Evolutionary conservation across 768 basidiomycete species (phyloP).

Genomic region (Pleurotus ostreatus): DNA sequence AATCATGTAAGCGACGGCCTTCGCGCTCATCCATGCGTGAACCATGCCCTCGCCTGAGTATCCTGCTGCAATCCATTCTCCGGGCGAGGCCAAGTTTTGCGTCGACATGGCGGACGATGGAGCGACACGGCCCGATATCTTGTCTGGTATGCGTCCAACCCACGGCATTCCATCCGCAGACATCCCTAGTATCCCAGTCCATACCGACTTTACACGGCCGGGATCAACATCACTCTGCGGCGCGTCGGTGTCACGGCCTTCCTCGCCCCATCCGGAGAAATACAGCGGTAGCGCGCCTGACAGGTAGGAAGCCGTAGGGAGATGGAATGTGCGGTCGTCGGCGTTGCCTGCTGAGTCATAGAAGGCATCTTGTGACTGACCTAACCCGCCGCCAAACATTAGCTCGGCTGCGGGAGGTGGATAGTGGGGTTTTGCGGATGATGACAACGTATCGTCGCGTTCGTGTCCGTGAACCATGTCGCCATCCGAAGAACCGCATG

Average conservation of each 20-base stretch:
- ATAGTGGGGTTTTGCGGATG: not conserved
- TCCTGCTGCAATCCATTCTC: slow-evolving; percentile 72
- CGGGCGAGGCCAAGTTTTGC: slow-evolving; percentile 29
- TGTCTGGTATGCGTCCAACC: slow-evolving; percentile 60
- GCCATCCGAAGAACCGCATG: not conserved
- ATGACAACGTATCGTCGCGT: not conserved
- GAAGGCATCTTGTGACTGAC: slow-evolving; percentile 16
- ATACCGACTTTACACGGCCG: slow-evolving; percentile 49
- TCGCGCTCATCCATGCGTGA: slow-evolving; percentile 61
- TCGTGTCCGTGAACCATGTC: not conserved
- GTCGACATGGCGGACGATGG: not conserved
- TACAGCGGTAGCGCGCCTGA: slow-evolving; percentile 43
- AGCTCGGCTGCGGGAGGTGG: slow-evolving; percentile 39
- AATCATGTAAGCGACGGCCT: slow-evolving; percentile 59
- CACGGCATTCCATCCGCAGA: slow-evolving; percentile 64
- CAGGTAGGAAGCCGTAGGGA: slow-evolving; percentile 24
- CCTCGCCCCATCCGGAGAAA: slow-evolving; percentile 45
- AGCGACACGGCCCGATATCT: slow-evolving; percentile 31
- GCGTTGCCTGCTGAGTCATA: slow-evolving; percentile 33
- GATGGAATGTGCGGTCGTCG: slow-evolving; percentile 31
- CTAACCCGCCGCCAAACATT: slow-evolving; percentile 63
- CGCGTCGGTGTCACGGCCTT: slow-evolving; percentile 1
- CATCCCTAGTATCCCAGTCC: slow-evolving; percentile 62
- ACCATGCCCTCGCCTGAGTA: slow-evolving; percentile 76
- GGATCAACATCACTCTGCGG: slow-evolving; percentile 26